A percentile compares a stretch with the other conserved stretches of the same genome.
phyloP scores from a whole-genome alignment of 768 basidiomycete genomes.

The Amanita pallidorosea region DNA sequence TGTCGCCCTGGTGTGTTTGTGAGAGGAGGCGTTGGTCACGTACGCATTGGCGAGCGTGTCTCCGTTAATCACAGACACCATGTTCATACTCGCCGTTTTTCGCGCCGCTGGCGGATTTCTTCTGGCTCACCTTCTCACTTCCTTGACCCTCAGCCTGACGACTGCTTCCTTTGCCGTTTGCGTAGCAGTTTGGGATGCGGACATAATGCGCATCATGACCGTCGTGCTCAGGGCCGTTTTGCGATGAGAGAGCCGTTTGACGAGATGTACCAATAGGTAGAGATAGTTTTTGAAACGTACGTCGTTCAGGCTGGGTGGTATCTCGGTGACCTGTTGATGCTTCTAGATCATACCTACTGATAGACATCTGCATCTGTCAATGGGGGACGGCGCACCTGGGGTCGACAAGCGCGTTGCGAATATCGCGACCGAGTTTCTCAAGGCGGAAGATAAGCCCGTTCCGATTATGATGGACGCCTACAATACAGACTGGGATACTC shows the following conservation, averaged over 20 bases:
- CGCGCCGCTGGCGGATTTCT: constrained; percentile 61
- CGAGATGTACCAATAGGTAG: no score
- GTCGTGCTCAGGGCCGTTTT: no score
- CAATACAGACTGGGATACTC: constrained; percentile 80
- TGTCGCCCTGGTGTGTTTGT: constrained; percentile 30
- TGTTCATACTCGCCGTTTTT: constrained; percentile 65
- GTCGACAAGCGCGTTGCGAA: constrained; percentile 49
- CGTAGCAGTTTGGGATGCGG: no score
- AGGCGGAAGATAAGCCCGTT: constrained; percentile 23
- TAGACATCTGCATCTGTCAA: constrained; percentile 75
- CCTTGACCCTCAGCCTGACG: no score
- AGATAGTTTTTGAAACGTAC: constrained; percentile 39
- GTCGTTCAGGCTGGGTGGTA: no score
- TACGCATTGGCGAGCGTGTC: constrained; percentile 53
- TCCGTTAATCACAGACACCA: constrained; percentile 45
- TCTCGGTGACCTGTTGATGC: no score
- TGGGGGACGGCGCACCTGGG: no score
- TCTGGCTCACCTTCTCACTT: not conserved
- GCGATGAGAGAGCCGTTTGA: constrained; percentile 68
- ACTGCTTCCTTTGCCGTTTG: no score
- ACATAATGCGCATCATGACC: no score
- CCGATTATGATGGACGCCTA: constrained; percentile 59
- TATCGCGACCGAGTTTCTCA: constrained; percentile 52
- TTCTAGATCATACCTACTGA: constrained; percentile 55
- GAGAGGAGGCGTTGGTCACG: constrained; percentile 32